These are phyloP conservation scores for Bretziella fagacearum DNA, from an alignment of 2,329 filamentous ascomycete species.

Conservation along the genomic window DNA sequence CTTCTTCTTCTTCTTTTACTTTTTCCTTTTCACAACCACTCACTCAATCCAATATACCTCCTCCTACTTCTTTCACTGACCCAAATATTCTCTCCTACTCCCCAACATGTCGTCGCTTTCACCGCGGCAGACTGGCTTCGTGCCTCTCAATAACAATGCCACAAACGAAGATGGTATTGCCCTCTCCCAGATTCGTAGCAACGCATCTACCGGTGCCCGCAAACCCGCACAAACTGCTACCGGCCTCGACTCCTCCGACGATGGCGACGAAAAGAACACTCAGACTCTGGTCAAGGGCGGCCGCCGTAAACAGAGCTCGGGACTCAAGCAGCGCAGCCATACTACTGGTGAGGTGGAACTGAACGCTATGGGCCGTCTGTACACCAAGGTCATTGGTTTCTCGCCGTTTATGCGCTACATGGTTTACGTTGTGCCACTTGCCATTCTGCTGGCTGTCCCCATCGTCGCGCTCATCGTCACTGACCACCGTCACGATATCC, in stretches of 20 bases:
- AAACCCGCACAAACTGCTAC: conserved; percentile 27
- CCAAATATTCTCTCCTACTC: not conserved
- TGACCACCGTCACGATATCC: conserved; percentile 24
- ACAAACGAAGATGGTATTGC: conserved; percentile 32
- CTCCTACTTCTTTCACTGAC: not conserved
- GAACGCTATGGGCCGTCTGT: conserved; percentile 49
- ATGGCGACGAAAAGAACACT: conserved; percentile 28
- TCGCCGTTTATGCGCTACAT: conserved; percentile 49
- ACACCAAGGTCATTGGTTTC: conserved; percentile 46
- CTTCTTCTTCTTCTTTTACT: not conserved
- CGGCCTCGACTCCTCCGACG: conserved; percentile 16
- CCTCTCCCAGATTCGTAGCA: conserved; percentile 38
- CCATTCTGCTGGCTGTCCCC: conserved; percentile 42
- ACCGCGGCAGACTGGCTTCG: conserved; percentile 28
- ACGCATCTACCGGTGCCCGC: conserved; percentile 35
- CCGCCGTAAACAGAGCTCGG: conserved; percentile 33
- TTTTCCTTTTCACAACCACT: not conserved
- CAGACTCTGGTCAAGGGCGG: conserved; percentile 20
- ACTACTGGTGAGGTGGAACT: conserved; percentile 36
- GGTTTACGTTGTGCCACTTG: conserved; percentile 50
- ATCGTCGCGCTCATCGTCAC: conserved; percentile 37
- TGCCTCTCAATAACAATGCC: conserved; percentile 25
- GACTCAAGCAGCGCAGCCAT: conserved; percentile 25
- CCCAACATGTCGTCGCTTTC: conserved; percentile 20
- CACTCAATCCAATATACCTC: not conserved